These are phyloP conservation scores for Fusarium sp. DNA, from an alignment of 2,329 filamentous ascomycete species.

Conservation along the genomic window DNA sequence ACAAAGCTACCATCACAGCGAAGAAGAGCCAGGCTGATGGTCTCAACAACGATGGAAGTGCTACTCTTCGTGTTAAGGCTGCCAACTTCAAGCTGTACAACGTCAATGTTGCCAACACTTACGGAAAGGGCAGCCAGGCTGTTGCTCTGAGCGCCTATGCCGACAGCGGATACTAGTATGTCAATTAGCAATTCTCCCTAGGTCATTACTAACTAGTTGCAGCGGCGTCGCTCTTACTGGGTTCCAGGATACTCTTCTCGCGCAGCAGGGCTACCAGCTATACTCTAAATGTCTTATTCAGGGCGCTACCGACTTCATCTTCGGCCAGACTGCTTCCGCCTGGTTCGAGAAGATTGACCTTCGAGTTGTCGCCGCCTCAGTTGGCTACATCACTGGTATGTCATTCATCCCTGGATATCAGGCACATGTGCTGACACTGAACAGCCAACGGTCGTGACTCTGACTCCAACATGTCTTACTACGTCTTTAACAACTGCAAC, in stretches of 20 bases:
- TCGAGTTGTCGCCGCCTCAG: conserved; percentile 49
- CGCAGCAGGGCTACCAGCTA: conserved; percentile 59
- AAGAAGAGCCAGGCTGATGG: conserved; percentile 57
- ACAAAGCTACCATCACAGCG: conserved; percentile 66
- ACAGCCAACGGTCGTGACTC: conserved; percentile 57
- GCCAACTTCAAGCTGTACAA: conserved; percentile 71
- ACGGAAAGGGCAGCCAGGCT: conserved; percentile 60
- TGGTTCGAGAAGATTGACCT: conserved; percentile 60
- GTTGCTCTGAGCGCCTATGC: conserved; percentile 59
- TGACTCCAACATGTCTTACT: conserved; percentile 53
- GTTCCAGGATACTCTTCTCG: conserved; percentile 64
- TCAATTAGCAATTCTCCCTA: rapidly evolving
- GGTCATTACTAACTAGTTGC: not conserved
- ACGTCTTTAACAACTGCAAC: conserved; percentile 60
- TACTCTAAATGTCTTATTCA: conserved; percentile 58
- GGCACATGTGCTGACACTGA: not conserved
- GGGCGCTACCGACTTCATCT: conserved; percentile 64
- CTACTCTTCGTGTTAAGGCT: conserved; percentile 58
- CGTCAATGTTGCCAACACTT: conserved; percentile 63
- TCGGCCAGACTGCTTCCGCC: conserved; percentile 55
- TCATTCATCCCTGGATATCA: rapidly evolving
- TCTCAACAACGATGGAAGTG: conserved; percentile 64
- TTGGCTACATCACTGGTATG: conserved; percentile 58
- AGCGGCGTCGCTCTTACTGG: conserved; percentile 57
- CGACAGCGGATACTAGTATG: conserved; percentile 58